Conservation (phyloP, 2,329 filamentous ascomycete genomes). For the Pseudogymnoascus sp. region DNA sequence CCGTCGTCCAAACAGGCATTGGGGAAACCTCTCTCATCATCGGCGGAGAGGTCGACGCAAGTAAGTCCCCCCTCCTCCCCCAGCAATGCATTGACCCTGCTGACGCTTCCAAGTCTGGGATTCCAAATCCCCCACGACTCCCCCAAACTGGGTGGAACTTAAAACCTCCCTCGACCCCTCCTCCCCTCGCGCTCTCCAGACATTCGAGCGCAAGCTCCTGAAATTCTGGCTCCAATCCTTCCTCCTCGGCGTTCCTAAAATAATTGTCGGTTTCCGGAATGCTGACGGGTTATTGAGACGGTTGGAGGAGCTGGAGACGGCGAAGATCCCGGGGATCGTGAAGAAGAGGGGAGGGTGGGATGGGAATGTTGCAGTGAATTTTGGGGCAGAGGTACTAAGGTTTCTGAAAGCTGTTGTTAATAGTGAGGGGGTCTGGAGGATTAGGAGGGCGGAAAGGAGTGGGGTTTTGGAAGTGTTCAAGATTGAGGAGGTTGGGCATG, state of each 20-base stretch:
- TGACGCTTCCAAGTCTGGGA: slow-evolving; percentile 59
- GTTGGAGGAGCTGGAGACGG: slow-evolving; percentile 72
- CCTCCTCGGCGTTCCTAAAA: slow-evolving; percentile 81
- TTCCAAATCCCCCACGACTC: slow-evolving; percentile 59
- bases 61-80: slow-evolving; percentile 36
- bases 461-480: slow-evolving; percentile 59
- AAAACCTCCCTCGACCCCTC: slow-evolving; percentile 76
- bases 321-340: slow-evolving; percentile 67
- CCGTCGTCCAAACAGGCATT: slow-evolving; percentile 80
- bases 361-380: slow-evolving; percentile 89
- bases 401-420: slow-evolving; percentile 58
- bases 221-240: slow-evolving; percentile 98
- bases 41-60: slow-evolving; percentile 87
- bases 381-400: slow-evolving; percentile 66
- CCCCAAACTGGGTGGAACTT: slow-evolving; percentile 87
- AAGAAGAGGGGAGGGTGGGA: slow-evolving; percentile 70
- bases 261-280: slow-evolving; percentile 82
- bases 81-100: not conserved
- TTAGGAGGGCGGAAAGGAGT: slow-evolving; percentile 56
- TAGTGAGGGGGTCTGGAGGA: slow-evolving; percentile 67
- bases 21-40: slow-evolving; percentile 67
- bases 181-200: slow-evolving; percentile 57
- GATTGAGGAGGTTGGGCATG: slow-evolving; percentile 65
- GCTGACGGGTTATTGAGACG: slow-evolving; percentile 61
- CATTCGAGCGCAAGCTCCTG: slow-evolving; percentile 82